These are phyloP conservation scores for Silene vulgaris DNA, from an alignment of 179 eudicot species.

Conservation along the genomic window DNA sequence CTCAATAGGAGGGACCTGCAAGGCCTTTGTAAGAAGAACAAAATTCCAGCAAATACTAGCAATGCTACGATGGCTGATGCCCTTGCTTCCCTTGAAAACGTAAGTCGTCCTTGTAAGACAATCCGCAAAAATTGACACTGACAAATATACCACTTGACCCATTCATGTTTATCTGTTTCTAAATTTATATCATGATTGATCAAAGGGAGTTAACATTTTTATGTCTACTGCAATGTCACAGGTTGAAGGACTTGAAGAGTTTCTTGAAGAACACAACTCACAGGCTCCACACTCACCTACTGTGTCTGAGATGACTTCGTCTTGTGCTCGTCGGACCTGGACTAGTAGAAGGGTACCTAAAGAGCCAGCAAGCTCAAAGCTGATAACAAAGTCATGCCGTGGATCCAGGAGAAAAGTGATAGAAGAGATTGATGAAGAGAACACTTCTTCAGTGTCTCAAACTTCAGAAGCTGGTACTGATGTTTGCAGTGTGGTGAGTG, in stretches of 20 bases:
- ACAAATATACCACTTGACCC: not conserved
- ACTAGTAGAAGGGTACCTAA: constrained; percentile 33
- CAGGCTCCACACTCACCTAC: constrained; percentile 45
- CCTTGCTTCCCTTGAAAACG: constrained; percentile 54
- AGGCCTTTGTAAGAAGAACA: constrained; percentile 76
- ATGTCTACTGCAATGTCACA: constrained; percentile 21
- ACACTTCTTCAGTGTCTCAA: constrained; percentile 17
- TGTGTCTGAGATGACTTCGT: constrained; percentile 32
- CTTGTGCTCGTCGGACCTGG: constrained; percentile 44
- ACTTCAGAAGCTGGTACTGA: constrained; percentile 26
- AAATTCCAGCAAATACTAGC: constrained; percentile 76
- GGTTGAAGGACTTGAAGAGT: constrained; percentile 79
- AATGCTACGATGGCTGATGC: constrained; percentile 86
- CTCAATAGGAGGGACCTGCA: constrained; percentile 72
- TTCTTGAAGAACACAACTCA: constrained; percentile 30
- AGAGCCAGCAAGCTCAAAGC: constrained; percentile 35
- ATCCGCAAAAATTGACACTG: not conserved
- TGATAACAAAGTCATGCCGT: constrained; percentile 35
- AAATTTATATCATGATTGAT: not conserved
- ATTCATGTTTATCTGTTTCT: not conserved
- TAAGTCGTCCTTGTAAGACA: constrained; percentile 30
- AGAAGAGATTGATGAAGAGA: constrained; percentile 27
- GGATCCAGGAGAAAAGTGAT: constrained; percentile 27
- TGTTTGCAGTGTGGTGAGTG: constrained; percentile 9
- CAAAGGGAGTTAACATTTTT: not conserved